These are phyloP conservation scores for Centaurea solstitialis DNA, from an alignment of 129 eudicot species.

Conservation along the genomic window DNA sequence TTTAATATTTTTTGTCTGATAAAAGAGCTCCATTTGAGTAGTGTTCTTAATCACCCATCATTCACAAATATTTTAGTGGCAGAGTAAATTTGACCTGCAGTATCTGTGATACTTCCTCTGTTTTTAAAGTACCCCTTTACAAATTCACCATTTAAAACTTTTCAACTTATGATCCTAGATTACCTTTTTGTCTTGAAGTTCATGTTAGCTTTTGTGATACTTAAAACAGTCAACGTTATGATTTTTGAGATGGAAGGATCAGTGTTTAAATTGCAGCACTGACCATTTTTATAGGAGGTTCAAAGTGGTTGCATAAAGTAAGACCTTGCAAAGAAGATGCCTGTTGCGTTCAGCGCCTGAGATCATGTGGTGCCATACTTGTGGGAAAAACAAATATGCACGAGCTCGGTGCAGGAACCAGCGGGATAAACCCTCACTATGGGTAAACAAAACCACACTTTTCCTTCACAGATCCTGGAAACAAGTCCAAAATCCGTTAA, in stretches of 20 bases:
- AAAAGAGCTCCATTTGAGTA: neutral
- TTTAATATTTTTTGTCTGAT: neutral
- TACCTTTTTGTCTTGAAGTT: neutral
- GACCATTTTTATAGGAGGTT: conserved; percentile 63
- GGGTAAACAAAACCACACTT: conserved; percentile 48
- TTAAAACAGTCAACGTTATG: neutral
- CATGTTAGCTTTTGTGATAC: neutral
- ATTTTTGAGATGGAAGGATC: neutral
- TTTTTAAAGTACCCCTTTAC: neutral
- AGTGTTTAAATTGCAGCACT: conserved; percentile 1
- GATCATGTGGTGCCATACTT: conserved; percentile 85
- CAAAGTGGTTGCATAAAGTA: conserved; percentile 89
- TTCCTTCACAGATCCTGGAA: neutral
- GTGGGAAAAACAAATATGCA: conserved; percentile 99
- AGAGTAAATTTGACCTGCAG: neutral
- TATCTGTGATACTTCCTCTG: neutral
- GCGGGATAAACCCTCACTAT: conserved; percentile 98
- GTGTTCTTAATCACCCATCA: neutral
- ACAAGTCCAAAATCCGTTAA: neutral
- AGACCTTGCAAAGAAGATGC: conserved; percentile 82
- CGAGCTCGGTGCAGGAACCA: conserved; percentile 98
- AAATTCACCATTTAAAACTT: neutral
- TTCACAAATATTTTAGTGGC: neutral
- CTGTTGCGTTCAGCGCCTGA: conserved; percentile 66
- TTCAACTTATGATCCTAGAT: neutral